Conservation (phyloP, 768 basidiomycete species). For the Suillus bovinus region DNA sequence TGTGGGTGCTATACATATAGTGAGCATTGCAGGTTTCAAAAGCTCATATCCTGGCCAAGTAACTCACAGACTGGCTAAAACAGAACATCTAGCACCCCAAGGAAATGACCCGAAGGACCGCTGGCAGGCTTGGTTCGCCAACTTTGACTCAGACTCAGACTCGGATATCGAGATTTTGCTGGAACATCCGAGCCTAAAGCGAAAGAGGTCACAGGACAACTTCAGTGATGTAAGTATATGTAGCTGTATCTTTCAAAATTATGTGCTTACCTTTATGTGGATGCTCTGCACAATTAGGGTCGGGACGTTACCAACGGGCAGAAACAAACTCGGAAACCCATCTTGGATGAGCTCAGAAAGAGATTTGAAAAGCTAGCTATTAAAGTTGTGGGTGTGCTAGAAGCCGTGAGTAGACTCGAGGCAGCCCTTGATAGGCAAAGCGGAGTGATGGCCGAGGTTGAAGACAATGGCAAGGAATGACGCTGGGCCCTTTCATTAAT, state of each 20-base stretch:
- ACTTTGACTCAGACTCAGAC: no score
- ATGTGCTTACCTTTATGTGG: neutral
- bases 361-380: no score
- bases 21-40: neutral
- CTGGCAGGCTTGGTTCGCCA: no score
- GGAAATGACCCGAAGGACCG: no score
- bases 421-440: neutral
- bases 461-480: neutral
- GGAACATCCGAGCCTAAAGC: neutral
- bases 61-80: neutral
- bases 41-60: neutral
- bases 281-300: neutral
- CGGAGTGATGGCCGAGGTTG: neutral
- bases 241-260: neutral
- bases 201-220: neutral
- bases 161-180: no score
- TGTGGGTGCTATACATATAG: neutral
- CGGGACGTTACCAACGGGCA: neutral
- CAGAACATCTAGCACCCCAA: no score
- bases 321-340: neutral
- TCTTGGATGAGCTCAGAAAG: no score
- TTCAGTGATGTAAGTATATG: neutral
- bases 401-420: neutral
- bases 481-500: conserved; percentile 17
- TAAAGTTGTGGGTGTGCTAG: neutral